Evolutionary conservation across 2,329 filamentous ascomycete genomes (phyloP), one percentile per base, ranked within the genome.

Genomic region (Knufia fluminis): DNA sequence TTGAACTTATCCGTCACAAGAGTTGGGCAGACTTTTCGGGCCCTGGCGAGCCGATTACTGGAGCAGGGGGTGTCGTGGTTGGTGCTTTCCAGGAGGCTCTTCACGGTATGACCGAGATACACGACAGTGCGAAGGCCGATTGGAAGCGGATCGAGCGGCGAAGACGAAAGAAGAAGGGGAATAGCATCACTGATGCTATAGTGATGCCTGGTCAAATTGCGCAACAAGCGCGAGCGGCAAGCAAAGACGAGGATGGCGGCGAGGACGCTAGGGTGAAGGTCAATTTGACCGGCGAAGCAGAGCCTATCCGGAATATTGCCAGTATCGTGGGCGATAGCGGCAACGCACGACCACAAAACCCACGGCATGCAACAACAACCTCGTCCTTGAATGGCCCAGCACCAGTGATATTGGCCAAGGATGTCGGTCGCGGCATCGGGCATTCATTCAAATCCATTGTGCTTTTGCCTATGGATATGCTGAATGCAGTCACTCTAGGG

Each of bases 11-110:
- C 20, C 62, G 71, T 4, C 69, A 71, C 48, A 69, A 67, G 40
- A 71, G 74, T 45, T 77, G 73, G 73, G 74, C 72, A 46, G 73
- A 76, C 52, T 77, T 76, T 52, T 72, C 74, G 47, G 74, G 74
- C 0, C 72, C 74, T 16, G 74, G 74, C 1, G 75, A 77, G 52
- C 74, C 74, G 0, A 61, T 77, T 24, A 75, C 70, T 8, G 76
- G 71, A 31, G 66, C 64, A 10, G 72, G 70, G 48, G 68, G 71
- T 38, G 73, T 71, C 8, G 55, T 71, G 23, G 66, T 68, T 19
- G 66, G 63, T 49, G 73, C 67, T 14, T 63, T 71, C 38, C 68
- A 66, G 12, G 71, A 70, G 44, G 67, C 73, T n/a, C 69, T 69
- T 3, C 67, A 69, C 41, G 75, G 72, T 4, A 61, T 77, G 4